Base-by-base conservation (phyloP, 116 monocot species). In the Cymodocea nodosa region DNA sequence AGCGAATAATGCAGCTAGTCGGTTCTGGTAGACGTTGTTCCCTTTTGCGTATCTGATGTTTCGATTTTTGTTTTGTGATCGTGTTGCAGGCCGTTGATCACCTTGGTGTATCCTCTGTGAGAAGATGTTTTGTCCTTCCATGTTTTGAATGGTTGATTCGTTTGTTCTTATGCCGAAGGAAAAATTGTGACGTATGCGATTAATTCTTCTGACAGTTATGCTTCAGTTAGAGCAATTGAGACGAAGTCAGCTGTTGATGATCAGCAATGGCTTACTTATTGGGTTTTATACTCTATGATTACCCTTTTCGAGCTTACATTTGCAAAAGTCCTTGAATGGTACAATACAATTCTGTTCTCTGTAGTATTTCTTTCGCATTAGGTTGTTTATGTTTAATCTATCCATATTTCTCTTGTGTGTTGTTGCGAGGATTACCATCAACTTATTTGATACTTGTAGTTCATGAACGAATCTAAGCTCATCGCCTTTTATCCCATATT, bases 91-190 rank as follows among this genome's bases (percentile, higher is more conserved):
- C 95, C 95, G 18, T 18, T 90, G 61, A 68, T 97, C 37, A 84
- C 90, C n/a, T 77, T 90, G 61, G 87, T 76, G 48, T 95, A 95
- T 68, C 95, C 95, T 63, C 70, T 95, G 95, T 95, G 83, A 95
- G 95, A 81, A 30, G 11, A 6, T 39, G 39, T 14, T 10, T 67
- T 68, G 35, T 59, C 20, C 22, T 51, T 9, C 36, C 50, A 22
- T 20, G 17, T 17, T 1, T 7, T 20, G 23, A 37, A 1, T 0
- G n/a, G 7, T 16, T 18, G n/a, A 55, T 65, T 30, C 30, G 20
- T 49, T 51, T 19, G 54, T 68, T 54, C 16, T 15, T 48, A 36
- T 40, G 22, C 62, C 9, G 24, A 67, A 51, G 49, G 6, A 34
- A 23, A 59, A 2, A 50, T 30, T 18, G 24, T 66, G 15, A 20